These are phyloP conservation scores for Hanseniaspora jakobsenii DNA, from an alignment of 805 yeast species.

Conservation along the genomic window DNA sequence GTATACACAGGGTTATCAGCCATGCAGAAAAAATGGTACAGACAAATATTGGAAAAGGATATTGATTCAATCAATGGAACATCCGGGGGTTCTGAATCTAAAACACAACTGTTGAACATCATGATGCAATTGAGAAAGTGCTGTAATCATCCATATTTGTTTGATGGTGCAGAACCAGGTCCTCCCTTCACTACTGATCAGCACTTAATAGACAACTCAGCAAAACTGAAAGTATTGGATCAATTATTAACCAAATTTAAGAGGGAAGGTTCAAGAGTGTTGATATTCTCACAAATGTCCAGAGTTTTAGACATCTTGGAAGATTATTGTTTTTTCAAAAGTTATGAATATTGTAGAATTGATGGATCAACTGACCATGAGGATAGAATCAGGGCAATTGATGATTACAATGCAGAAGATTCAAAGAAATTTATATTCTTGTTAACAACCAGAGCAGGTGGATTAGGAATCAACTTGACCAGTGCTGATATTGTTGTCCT, in stretches of 20 bases:
- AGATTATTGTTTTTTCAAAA: constrained; percentile 63
- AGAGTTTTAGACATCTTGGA: constrained; percentile 69
- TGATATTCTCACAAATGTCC: constrained; percentile 76
- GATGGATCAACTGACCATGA: constrained; percentile 76
- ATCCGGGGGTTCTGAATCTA: constrained; percentile 59
- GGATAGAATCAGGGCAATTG: constrained; percentile 64
- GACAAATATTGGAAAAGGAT: constrained; percentile 63
- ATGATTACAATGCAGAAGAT: constrained; percentile 66
- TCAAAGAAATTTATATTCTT: constrained; percentile 61
- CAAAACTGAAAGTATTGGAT: constrained; percentile 61
- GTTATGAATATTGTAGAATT: constrained; percentile 60
- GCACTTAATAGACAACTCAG: constrained; percentile 62
- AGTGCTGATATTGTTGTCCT: constrained; percentile 67
- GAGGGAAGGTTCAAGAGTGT: constrained; percentile 62
- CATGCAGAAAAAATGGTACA: constrained; percentile 74
- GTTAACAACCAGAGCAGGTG: constrained; percentile 80
- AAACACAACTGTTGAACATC: constrained; percentile 62
- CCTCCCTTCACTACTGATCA: constrained; percentile 82
- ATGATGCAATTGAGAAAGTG: constrained; percentile 80
- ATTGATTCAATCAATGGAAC: constrained; percentile 80
- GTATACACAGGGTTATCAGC: constrained; percentile 62
- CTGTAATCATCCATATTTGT: constrained; percentile 73
- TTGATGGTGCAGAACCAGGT: constrained; percentile 84
- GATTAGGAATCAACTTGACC: constrained; percentile 73
- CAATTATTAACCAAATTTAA: constrained; percentile 48